These are phyloP conservation scores for Harringtonia lauricola DNA, from an alignment of 2,329 filamentous ascomycete species.

Conservation along the genomic window DNA sequence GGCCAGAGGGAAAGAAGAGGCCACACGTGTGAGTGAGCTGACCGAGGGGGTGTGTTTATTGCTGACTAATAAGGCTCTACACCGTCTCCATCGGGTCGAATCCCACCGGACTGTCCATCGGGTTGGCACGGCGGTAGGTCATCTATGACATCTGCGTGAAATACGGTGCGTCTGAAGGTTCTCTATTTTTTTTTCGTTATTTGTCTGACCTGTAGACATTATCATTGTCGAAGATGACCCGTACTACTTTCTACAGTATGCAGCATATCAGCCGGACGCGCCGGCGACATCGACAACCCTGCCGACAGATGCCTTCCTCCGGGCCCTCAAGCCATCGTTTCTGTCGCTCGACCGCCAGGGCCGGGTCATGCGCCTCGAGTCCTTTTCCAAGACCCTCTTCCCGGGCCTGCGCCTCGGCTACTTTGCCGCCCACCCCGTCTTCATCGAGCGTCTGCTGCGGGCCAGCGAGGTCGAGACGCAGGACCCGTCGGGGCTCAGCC, in stretches of 20 bases:
- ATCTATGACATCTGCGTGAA: slow-evolving; percentile 35
- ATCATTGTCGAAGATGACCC: slow-evolving; percentile 62
- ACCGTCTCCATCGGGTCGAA: slow-evolving; percentile 49
- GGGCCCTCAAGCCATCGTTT: slow-evolving; percentile 13
- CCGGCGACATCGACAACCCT: not conserved
- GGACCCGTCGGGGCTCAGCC: slow-evolving; percentile 56
- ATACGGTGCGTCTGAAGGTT: slow-evolving; percentile 25
- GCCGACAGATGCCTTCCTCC: slow-evolving; percentile 9
- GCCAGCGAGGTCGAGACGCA: slow-evolving; percentile 45
- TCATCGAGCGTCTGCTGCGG: slow-evolving; percentile 18
- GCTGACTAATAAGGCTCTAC: slow-evolving; percentile 10
- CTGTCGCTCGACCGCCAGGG: slow-evolving; percentile 16
- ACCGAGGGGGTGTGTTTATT: not conserved
- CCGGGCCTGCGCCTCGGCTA: slow-evolving; percentile 58
- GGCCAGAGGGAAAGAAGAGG: slow-evolving; percentile 11
- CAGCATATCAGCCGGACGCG: slow-evolving; percentile 3
- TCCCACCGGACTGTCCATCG: slow-evolving; percentile 57
- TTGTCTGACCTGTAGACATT: slow-evolving; percentile 9
- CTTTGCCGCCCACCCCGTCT: slow-evolving; percentile 31
- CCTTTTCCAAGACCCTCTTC: slow-evolving; percentile 61
- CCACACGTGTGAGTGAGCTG: slow-evolving; percentile 3
- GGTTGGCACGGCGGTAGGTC: slow-evolving; percentile 40
- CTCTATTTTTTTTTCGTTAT: too few relatives aligned
- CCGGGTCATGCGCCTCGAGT: slow-evolving; percentile 47
- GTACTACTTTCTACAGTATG: slow-evolving; percentile 18